A percentile compares a stretch with the other conserved stretches of the same genome.
Evolutionary conservation across 768 basidiomycete genomes (phyloP).

Genomic region (Lactifluus echinatus): DNA sequence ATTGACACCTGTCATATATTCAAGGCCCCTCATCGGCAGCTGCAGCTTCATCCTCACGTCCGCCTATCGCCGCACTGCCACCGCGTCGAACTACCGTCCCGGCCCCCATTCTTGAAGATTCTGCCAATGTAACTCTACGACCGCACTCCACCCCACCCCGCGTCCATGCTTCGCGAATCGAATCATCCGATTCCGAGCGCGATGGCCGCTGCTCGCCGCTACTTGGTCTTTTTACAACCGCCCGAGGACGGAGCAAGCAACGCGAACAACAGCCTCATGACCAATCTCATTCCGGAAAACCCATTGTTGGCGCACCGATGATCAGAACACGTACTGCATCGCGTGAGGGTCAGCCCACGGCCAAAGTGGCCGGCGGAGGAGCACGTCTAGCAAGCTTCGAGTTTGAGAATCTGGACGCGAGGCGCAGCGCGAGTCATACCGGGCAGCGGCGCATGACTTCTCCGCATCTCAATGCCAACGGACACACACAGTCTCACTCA

Average conservation of each 20-base stretch:
- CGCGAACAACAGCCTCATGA: neutral
- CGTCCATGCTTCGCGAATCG: conserved; percentile 10
- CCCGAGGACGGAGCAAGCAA: conserved; percentile 16
- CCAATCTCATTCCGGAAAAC: neutral
- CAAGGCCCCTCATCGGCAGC: neutral
- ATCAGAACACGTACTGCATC: conserved; percentile 17
- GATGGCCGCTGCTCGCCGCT: conserved; percentile 30
- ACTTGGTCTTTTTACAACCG: conserved; percentile 24
- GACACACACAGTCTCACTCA: neutral
- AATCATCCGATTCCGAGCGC: conserved; percentile 20
- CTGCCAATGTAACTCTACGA: neutral
- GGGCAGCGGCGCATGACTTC: conserved; percentile 3
- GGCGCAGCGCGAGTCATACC: conserved; percentile 13
- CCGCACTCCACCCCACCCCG: conserved; percentile 21
- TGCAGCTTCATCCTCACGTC: conserved; percentile 5
- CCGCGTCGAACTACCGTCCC: neutral
- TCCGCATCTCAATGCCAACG: neutral
- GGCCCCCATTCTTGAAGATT: neutral
- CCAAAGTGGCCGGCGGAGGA: neutral
- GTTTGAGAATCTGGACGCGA: conserved; percentile 7
- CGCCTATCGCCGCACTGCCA: conserved; percentile 2
- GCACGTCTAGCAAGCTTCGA: conserved; percentile 12
- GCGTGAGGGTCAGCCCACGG: conserved; percentile 9
- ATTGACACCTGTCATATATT: neutral
- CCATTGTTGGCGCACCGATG: conserved; percentile 17